A percentile compares a stretch with the other conserved stretches of the same genome.
Conservation (phyloP, 805 yeast species). For the Candida saitoana region DNA sequence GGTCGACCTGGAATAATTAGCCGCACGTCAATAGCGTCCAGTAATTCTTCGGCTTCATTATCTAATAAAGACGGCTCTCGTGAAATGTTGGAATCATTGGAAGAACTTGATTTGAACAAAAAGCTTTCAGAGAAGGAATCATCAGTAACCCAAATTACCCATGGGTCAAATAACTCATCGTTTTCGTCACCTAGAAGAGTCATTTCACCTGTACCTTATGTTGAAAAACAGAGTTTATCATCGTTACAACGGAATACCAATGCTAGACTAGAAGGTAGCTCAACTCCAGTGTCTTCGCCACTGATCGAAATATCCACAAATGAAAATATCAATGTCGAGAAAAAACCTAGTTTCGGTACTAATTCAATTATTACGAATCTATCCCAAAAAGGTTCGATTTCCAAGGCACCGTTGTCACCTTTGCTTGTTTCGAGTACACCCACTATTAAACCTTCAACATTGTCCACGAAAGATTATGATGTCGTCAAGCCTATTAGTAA, state of each 20-base stretch:
- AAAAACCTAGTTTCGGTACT: constrained; percentile 19
- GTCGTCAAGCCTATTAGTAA: constrained; percentile 88
- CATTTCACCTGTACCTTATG: constrained; percentile 49
- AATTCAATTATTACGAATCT: constrained; percentile 4
- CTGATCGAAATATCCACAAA: constrained; percentile 23
- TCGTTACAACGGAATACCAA: constrained; percentile 53
- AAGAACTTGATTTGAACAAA: constrained; percentile 25
- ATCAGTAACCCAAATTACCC: constrained; percentile 2
- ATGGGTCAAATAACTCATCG: constrained; percentile 18
- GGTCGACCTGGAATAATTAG: constrained; percentile 16
- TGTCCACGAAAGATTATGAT: constrained; percentile 84
- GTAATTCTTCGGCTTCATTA: constrained; percentile 5
- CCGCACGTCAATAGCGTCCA: constrained; percentile 17
- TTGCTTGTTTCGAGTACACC: constrained; percentile 64
- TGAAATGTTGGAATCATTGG: constrained; percentile 22
- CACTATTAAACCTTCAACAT: constrained; percentile 42
- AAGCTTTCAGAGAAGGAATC: constrained; percentile 16
- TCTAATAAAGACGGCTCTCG: constrained; percentile 12
- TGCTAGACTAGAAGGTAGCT: constrained; percentile 9
- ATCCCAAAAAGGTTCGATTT: constrained; percentile 3
- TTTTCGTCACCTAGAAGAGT: constrained; percentile 54
- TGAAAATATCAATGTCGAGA: constrained; percentile 4
- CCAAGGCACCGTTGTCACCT: constrained; percentile 75
- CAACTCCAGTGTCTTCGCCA: constrained; percentile 58
- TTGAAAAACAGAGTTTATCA: constrained; percentile 51